Conservation (phyloP, 2,329 filamentous ascomycete genomes). For the Eutypella sp. region DNA sequence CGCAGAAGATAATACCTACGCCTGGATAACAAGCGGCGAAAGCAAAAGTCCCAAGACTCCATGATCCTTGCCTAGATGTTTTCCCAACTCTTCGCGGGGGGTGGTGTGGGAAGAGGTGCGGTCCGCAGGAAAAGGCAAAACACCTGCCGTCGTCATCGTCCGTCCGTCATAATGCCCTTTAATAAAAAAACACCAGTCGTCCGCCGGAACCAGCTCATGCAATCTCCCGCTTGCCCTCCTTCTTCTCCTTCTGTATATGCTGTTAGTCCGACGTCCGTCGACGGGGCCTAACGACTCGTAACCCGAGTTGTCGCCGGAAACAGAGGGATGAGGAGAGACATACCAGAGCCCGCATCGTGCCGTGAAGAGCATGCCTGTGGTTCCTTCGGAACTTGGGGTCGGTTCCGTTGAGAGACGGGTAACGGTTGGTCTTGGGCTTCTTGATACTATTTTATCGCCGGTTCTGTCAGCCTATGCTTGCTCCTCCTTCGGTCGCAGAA, state of each 20-base stretch:
- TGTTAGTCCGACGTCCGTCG: slow-evolving; percentile 13
- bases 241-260: slow-evolving; percentile 72
- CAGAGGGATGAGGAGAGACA: slow-evolving; percentile 41
- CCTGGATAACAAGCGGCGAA: slow-evolving; percentile 23
- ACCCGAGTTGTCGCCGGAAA: no score
- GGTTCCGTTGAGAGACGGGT: slow-evolving; percentile 96
- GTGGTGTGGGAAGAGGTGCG: no score
- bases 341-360: slow-evolving; percentile 97
- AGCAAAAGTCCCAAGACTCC: slow-evolving; percentile 31
- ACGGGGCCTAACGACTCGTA: not conserved
- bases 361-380: slow-evolving; percentile 99
- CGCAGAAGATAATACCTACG: slow-evolving; percentile 21
- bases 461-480: slow-evolving; percentile 10
- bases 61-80: slow-evolving; percentile 28
- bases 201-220: slow-evolving; percentile 55
- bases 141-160: no score
- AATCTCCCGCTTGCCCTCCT: slow-evolving; percentile 88
- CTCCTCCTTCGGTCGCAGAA: no score
- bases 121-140: no score
- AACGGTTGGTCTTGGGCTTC: slow-evolving; percentile 99
- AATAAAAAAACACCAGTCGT: slow-evolving; percentile 18
- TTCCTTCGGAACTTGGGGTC: slow-evolving; percentile 99
- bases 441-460: slow-evolving; percentile 72
- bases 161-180: slow-evolving; percentile 22
- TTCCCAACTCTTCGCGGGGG: no score